Conservation (phyloP, 2,329 filamentous ascomycete genomes). For the Aureobasidium musti region DNA sequence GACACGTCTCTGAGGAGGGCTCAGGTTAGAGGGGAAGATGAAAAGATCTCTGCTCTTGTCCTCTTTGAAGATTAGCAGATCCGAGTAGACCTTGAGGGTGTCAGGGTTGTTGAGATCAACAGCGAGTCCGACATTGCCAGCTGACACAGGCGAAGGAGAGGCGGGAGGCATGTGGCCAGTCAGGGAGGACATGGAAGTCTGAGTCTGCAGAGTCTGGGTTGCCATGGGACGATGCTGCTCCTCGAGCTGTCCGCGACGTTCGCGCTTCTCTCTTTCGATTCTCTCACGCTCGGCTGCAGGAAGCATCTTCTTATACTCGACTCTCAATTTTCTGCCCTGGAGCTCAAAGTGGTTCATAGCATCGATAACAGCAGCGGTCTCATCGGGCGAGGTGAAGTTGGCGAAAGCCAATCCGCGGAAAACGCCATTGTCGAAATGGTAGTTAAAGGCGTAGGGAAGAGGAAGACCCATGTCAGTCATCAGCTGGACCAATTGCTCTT, state of each 20-base stretch:
- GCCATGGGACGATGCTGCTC: constrained; percentile 85
- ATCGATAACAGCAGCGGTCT: constrained; percentile 90
- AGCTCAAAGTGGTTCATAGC: constrained; percentile 94
- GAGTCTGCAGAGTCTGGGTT: constrained; percentile 69
- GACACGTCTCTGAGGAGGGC: constrained; percentile 80
- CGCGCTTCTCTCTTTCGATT: constrained; percentile 95
- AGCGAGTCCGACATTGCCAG: constrained; percentile 58
- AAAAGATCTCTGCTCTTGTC: constrained; percentile 75
- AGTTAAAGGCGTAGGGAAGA: constrained; percentile 97
- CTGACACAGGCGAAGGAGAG: constrained; percentile 68
- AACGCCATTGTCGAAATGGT: constrained; percentile 97
- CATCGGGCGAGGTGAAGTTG: constrained; percentile 94
- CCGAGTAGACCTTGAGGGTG: constrained; percentile 84
- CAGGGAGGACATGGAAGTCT: constrained; percentile 82
- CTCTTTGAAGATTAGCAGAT: constrained; percentile 85
- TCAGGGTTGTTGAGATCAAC: constrained; percentile 90
- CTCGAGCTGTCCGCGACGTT: constrained; percentile 91
- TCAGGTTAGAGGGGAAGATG: constrained; percentile 77
- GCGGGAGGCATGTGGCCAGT: constrained; percentile 62
- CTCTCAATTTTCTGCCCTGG: constrained; percentile 87
- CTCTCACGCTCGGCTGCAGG: constrained; percentile 90
- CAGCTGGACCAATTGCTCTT: constrained; percentile 86
- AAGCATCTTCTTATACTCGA: constrained; percentile 99
- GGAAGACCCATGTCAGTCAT: constrained; percentile 95
- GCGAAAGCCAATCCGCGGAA: constrained; percentile 96